Evolutionary conservation across 331 rosid species (phyloP).

Genomic region (Spiraea crenata): DNA sequence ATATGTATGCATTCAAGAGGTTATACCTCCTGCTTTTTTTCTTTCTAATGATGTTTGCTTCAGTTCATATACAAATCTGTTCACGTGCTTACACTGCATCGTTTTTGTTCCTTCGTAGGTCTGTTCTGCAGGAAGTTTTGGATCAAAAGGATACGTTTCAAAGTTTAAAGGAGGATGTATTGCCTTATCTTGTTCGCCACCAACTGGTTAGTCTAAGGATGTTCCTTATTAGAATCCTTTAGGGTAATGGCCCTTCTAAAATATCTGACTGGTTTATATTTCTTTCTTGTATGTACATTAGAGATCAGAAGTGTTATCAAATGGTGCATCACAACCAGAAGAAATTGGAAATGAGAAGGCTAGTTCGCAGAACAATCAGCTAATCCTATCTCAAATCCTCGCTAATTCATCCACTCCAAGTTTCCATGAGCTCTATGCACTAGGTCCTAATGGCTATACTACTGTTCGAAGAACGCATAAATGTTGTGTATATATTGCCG

Average conservation of each 20-base stretch:
- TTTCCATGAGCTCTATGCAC: slow-evolving; percentile 55
- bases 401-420: slow-evolving; percentile 76
- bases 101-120: slow-evolving; percentile 47
- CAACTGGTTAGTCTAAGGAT: slow-evolving; percentile 80
- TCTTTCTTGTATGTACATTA: slow-evolving; percentile 40
- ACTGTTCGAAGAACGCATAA: slow-evolving; percentile 64
- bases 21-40: slow-evolving; percentile 24
- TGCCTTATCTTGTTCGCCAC: slow-evolving; percentile 93
- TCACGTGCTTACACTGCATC: slow-evolving; percentile 20
- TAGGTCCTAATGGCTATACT: slow-evolving; percentile 46
- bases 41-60: neutral
- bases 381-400: slow-evolving; percentile 59
- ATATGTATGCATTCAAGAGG: slow-evolving; percentile 95
- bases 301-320: slow-evolving; percentile 69
- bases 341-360: slow-evolving; percentile 73
- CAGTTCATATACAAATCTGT: neutral
- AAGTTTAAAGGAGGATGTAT: slow-evolving; percentile 80
- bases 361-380: slow-evolving; percentile 60
- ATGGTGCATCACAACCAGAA: slow-evolving; percentile 66
- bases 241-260: slow-evolving; percentile 11
- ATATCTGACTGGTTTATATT: slow-evolving; percentile 36
- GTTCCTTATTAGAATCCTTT: slow-evolving; percentile 24
- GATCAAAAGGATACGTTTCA: slow-evolving; percentile 64
- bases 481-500: slow-evolving; percentile 91
- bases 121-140: slow-evolving; percentile 81